phyloP scores from a whole-genome alignment of 768 basidiomycete genomes.

The Suillus spraguei region DNA sequence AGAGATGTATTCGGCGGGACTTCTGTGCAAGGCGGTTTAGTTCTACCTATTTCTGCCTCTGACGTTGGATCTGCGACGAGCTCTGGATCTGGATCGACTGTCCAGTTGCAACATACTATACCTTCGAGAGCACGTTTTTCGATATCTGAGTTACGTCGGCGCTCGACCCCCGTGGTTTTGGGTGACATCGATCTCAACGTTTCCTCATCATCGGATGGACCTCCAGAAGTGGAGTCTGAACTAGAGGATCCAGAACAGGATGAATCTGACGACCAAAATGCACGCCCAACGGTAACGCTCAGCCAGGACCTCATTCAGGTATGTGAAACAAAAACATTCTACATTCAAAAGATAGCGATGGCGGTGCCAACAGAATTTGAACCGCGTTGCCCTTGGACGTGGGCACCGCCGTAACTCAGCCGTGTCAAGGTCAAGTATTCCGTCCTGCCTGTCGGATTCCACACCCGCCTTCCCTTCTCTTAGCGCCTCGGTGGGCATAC shows the following conservation, averaged over 20 bases:
- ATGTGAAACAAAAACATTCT: slow-evolving; percentile 2
- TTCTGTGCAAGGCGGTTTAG: slow-evolving; percentile 16
- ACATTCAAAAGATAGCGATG: neutral
- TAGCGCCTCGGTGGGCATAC: neutral
- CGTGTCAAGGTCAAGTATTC: slow-evolving; percentile 21
- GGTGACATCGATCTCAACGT: slow-evolving; percentile 29
- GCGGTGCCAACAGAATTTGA: slow-evolving; percentile 23
- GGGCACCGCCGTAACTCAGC: slow-evolving; percentile 24
- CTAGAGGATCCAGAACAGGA: slow-evolving; percentile 18
- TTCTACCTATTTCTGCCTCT: slow-evolving; percentile 23
- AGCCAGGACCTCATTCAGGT: slow-evolving; percentile 36
- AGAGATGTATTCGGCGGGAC: slow-evolving; percentile 24
- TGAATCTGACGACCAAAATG: slow-evolving; percentile 1
- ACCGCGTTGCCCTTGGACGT: slow-evolving; percentile 19
- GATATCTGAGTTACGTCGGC: slow-evolving; percentile 26
- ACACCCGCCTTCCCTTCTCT: slow-evolving; percentile 17
- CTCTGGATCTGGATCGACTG: slow-evolving; percentile 24
- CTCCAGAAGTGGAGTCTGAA: slow-evolving; percentile 19
- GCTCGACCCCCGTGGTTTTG: slow-evolving; percentile 28
- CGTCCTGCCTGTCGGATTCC: slow-evolving; percentile 27
- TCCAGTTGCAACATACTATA: slow-evolving; percentile 18
- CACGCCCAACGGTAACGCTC: slow-evolving; percentile 20
- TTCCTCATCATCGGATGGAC: slow-evolving; percentile 17
- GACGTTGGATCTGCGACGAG: slow-evolving; percentile 14
- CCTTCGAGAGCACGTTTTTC: slow-evolving; percentile 19